Evolutionary conservation across 2,329 filamentous ascomycete species (phyloP).

Genomic region (Beauveria sp.): DNA sequence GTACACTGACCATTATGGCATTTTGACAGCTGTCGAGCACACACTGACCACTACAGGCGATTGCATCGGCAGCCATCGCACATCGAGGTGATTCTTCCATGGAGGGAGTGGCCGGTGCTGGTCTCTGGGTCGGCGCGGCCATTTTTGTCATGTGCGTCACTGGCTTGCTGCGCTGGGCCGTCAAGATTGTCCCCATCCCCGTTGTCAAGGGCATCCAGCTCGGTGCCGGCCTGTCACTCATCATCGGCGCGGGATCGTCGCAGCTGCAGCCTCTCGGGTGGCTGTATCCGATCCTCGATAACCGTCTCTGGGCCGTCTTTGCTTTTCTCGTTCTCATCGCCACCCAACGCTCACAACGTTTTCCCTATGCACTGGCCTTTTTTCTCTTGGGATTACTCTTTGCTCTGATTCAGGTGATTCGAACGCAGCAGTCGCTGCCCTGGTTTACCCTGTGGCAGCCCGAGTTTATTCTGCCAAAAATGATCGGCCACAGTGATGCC

Average conservation of each 20-base stretch:
- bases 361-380: constrained; percentile 72
- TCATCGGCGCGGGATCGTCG: constrained; percentile 65
- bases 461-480: constrained; percentile 28
- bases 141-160: constrained; percentile 73
- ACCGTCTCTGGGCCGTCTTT: constrained; percentile 66
- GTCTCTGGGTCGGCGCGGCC: constrained; percentile 62
- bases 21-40: no score
- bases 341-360: constrained; percentile 55
- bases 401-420: constrained; percentile 38
- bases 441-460: constrained; percentile 55
- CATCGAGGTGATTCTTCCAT: constrained; percentile 44
- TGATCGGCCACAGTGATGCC: constrained; percentile 22
- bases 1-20: constrained; percentile 22
- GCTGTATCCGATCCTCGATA: constrained; percentile 63
- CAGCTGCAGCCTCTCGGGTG: constrained; percentile 64
- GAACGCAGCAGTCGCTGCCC: constrained; percentile 33
- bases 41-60: constrained; percentile 45
- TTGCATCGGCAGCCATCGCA: constrained; percentile 81
- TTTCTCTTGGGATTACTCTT: constrained; percentile 63
- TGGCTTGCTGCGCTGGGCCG: constrained; percentile 67
- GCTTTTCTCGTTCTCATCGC: constrained; percentile 65
- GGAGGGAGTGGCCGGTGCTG: constrained; percentile 68
- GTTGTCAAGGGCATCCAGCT: constrained; percentile 94
- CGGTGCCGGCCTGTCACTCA: constrained; percentile 77
- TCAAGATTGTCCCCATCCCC: constrained; percentile 69